Evolutionary conservation across 2,329 filamentous ascomycete genomes (phyloP).

Genomic region (Sporothrix luriei): DNA sequence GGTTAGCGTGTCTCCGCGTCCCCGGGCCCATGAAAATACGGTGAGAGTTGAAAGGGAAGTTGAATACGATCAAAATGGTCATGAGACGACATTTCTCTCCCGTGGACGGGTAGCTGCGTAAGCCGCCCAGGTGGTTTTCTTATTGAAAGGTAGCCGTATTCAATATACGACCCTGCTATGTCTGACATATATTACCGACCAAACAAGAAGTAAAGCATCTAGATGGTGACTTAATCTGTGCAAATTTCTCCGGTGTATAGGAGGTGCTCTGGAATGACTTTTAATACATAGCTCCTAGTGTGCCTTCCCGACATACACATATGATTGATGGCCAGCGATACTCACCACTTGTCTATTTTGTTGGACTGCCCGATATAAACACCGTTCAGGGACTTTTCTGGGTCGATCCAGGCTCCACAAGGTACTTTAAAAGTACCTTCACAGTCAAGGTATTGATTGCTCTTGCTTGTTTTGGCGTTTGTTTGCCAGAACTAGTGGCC

Average conservation of each 20-base stretch:
- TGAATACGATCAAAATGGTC: background rate
- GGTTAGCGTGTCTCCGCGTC: background rate
- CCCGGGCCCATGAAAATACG: background rate
- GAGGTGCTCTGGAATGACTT: background rate
- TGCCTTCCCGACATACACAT: background rate
- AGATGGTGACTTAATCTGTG: background rate
- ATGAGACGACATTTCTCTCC: background rate
- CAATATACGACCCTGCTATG: background rate
- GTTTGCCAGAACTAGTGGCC: slow-evolving; percentile 6
- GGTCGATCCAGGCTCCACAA: background rate
- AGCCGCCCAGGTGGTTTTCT: background rate
- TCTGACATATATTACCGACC: slow-evolving; percentile 5
- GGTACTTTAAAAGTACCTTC: background rate
- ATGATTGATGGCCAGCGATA: background rate
- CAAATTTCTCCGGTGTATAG: background rate
- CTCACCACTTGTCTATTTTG: background rate
- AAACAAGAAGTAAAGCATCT: too few species aligned
- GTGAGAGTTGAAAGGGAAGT: background rate
- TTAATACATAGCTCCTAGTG: background rate
- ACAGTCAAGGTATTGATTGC: too few species aligned
- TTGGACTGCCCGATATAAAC: background rate
- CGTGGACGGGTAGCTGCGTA: slow-evolving; percentile 8
- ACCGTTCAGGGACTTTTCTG: background rate
- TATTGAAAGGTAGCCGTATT: slow-evolving; percentile 9
- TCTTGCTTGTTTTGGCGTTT: slow-evolving; percentile 10